These are phyloP conservation scores for Globisporangium paddicum DNA, from an alignment of 352 stramenopile species.

Conservation along the genomic window DNA sequence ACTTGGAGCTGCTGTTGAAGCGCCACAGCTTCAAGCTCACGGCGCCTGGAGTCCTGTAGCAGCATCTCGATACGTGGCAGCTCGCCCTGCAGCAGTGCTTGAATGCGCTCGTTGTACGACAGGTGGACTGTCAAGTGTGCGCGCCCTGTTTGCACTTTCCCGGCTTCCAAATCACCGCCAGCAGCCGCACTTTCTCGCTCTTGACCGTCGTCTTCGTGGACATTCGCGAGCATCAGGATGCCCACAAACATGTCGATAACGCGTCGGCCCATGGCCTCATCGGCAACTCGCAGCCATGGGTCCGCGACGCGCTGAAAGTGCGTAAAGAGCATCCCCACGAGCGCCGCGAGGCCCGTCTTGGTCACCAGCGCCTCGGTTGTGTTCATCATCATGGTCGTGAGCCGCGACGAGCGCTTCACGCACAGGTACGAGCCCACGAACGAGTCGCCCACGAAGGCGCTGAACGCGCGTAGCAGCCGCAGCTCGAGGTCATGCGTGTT, in stretches of 20 bases:
- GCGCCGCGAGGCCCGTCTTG: conserved; percentile 27
- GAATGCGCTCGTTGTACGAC: conserved; percentile 50
- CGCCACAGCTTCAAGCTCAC: conserved; percentile 15
- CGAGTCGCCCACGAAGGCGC: conserved; percentile 27
- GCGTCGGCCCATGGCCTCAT: conserved; percentile 56
- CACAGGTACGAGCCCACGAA: conserved; percentile 37
- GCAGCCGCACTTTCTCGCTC: not conserved
- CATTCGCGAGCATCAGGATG: conserved; percentile 44
- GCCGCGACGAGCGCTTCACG: conserved; percentile 43
- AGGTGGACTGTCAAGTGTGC: conserved; percentile 17
- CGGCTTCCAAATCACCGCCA: conserved; percentile 20
- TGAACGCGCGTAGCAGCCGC: conserved; percentile 52
- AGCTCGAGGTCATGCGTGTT: conserved; percentile 42
- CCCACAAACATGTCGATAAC: conserved; percentile 52
- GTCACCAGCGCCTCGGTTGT: conserved; percentile 46
- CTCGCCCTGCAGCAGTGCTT: conserved; percentile 42
- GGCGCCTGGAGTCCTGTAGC: conserved; percentile 16
- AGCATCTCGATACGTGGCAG: conserved; percentile 35
- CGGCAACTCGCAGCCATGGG: conserved; percentile 44
- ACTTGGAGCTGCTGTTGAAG: conserved; percentile 1
- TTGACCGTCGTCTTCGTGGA: conserved; percentile 10
- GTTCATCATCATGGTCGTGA: conserved; percentile 39
- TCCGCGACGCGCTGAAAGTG: conserved; percentile 57
- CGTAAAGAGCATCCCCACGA: conserved; percentile 42
- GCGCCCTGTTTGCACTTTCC: not conserved